Evolutionary conservation across 257 asterid species (phyloP).

Genomic region (Ophiorrhiza pumila): DNA sequence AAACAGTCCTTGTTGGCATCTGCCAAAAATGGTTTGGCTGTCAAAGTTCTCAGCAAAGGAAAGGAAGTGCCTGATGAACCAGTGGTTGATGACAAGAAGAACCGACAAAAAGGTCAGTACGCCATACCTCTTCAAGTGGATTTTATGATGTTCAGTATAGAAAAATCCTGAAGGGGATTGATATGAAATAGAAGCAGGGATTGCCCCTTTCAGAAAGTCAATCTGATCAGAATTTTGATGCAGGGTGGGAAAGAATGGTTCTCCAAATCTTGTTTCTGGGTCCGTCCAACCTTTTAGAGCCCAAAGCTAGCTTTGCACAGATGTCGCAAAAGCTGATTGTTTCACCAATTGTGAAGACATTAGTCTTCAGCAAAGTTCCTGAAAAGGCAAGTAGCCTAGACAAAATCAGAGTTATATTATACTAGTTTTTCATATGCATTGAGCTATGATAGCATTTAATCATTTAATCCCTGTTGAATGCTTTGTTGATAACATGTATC

Average conservation of each 20-base stretch:
- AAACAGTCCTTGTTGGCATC: slow-evolving; percentile 78
- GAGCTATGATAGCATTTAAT: background rate
- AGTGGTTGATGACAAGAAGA: slow-evolving; percentile 67
- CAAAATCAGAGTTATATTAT: background rate
- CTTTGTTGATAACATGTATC: background rate
- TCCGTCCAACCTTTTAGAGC: slow-evolving; percentile 94
- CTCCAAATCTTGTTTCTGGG: slow-evolving; percentile 96
- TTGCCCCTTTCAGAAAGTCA: slow-evolving; percentile 7
- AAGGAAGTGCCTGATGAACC: slow-evolving; percentile 76
- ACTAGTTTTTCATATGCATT: background rate
- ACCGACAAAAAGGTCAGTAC: slow-evolving; percentile 65
- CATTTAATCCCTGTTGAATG: background rate
- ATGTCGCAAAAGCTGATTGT: slow-evolving; percentile 92
- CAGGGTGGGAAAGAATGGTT: slow-evolving; percentile 99
- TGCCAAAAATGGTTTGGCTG: slow-evolving; percentile 90
- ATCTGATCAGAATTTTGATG: slow-evolving; percentile 9
- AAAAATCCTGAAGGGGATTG: background rate
- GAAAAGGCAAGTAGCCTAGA: slow-evolving; percentile 59
- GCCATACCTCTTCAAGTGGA: background rate
- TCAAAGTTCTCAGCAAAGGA: slow-evolving; percentile 88
- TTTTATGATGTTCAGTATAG: background rate
- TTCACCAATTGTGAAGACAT: slow-evolving; percentile 90
- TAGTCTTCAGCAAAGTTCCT: slow-evolving; percentile 94
- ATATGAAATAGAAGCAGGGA: background rate
- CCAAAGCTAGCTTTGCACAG: slow-evolving; percentile 85